These are phyloP conservation scores for Thamnidium elegans DNA, from an alignment of 192 early-diverging fungal species.

Conservation along the genomic window DNA sequence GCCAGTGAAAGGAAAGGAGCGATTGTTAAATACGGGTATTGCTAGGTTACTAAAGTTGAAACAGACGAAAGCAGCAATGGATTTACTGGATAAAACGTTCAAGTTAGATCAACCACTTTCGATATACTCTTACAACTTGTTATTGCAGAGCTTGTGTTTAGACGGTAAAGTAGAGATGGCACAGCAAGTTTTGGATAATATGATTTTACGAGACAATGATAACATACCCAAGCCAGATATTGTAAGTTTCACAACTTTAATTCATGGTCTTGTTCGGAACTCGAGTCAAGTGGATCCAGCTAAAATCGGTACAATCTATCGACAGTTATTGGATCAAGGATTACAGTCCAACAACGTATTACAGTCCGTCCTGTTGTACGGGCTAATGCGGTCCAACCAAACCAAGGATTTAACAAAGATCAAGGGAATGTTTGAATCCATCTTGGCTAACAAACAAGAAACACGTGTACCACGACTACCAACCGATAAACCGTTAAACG, in stretches of 20 bases:
- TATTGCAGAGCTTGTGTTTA: constrained; percentile 17
- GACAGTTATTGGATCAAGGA: constrained; percentile 12
- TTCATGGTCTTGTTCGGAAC: constrained; percentile 23
- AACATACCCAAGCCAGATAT: constrained; percentile 26
- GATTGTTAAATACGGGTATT: constrained; percentile 11
- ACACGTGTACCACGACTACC: not conserved
- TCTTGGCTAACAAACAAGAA: constrained; percentile 9
- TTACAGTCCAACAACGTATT: constrained; percentile 13
- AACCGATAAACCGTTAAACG: not conserved
- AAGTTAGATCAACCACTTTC: not conserved
- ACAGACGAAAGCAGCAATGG: constrained; percentile 5
- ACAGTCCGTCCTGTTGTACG: constrained; percentile 24
- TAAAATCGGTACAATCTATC: constrained; percentile 5
- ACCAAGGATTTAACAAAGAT: not conserved
- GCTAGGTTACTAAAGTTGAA: not conserved
- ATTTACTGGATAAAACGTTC: constrained; percentile 11
- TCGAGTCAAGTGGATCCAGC: not conserved
- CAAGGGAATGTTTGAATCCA: constrained; percentile 11
- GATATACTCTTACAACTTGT: constrained; percentile 23
- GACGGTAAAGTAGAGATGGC: constrained; percentile 14
- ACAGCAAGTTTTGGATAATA: constrained; percentile 13
- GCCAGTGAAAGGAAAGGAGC: not conserved
- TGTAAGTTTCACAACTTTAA: constrained; percentile 27
- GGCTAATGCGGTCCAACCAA: constrained; percentile 17
- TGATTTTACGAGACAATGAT: constrained; percentile 12